Evolutionary conservation across 306 rosid species (phyloP).

Genomic region (Sechiopsis laciniata): DNA sequence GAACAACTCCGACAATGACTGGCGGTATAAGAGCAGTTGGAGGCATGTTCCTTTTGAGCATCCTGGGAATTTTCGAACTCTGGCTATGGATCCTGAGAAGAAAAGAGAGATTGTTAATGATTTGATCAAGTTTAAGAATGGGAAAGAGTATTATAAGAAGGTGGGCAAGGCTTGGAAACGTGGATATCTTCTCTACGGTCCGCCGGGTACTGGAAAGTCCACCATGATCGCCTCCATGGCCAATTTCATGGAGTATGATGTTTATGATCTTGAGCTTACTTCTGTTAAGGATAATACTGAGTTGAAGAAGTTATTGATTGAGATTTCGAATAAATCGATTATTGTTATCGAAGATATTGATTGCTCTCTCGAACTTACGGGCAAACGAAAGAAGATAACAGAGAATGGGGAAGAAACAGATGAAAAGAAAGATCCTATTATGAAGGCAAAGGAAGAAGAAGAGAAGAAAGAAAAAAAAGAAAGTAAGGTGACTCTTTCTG

Average conservation of each 20-base stretch:
- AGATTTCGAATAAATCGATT: slow-evolving; percentile 38
- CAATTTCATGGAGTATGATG: not conserved
- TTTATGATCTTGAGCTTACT: slow-evolving; percentile 57
- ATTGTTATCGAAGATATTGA: slow-evolving; percentile 65
- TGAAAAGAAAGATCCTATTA: not conserved
- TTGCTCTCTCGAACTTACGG: slow-evolving; percentile 66
- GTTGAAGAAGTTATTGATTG: slow-evolving; percentile 42
- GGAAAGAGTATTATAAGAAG: slow-evolving; percentile 47
- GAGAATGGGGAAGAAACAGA: not conserved
- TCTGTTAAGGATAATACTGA: slow-evolving; percentile 46
- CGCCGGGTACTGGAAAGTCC: slow-evolving; percentile 66
- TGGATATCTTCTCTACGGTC: slow-evolving; percentile 53
- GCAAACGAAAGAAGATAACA: slow-evolving; percentile 42
- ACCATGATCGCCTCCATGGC: slow-evolving; percentile 65
- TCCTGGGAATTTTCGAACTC: slow-evolving; percentile 41
- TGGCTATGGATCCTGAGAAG: slow-evolving; percentile 42
- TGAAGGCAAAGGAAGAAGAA: slow-evolving; percentile 5
- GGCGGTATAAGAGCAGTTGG: slow-evolving; percentile 43
- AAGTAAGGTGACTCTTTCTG: slow-evolving; percentile 27
- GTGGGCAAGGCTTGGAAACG: slow-evolving; percentile 20
- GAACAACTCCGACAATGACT: slow-evolving; percentile 43
- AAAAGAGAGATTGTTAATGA: slow-evolving; percentile 47
- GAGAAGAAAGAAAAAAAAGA: slow-evolving; percentile 19
- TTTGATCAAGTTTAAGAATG: slow-evolving; percentile 33
- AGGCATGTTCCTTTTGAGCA: slow-evolving; percentile 36